Evolutionary conservation across 2,329 filamentous ascomycete genomes (phyloP), one percentile per base, ranked within the genome.

Genomic region (Cadophora malorum): DNA sequence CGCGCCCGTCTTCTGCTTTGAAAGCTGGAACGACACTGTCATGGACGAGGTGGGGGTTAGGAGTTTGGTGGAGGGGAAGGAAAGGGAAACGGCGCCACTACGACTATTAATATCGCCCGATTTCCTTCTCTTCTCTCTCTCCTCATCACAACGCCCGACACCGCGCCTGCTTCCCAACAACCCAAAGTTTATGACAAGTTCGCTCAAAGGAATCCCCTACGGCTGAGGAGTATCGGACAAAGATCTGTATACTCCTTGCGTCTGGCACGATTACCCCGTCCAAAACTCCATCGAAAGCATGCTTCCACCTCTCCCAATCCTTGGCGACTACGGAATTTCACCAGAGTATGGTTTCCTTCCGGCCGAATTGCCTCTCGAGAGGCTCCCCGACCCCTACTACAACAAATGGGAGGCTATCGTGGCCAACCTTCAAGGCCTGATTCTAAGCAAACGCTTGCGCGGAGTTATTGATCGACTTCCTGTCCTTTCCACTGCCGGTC

Each of bases 361-460:
- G 1, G 84, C 91, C 70, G 89, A 93, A 71, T 82, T 91, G 45
- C 96, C 96, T 52, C 84, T 98, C 71, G 89, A 92, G 70, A 83
- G 88, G 65, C 88, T 99, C 16, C 91, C 94, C 10, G 92, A 97
- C 77, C 87, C 91, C 2, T 98, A 97, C 83, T 99, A 98, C 81
- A 90, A 92, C 79, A 93, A 93, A 77, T 99, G 96, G 96, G 96
- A 99, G 81, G 88, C 91, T 56, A 86, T 97, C 61, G 88, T 91
- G 41, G 87, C 90, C 73, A 97, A 97, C 76, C 85, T 99, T 35
- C 96, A 97, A 81, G 89, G 90, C 14, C 83, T 98, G 68, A 89
- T 98, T 63, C 85, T 97, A 66, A 96, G 90, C 80, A 93, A 91
- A 79, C 90, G 94, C 69, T 84, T 99, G 71, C 90, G 93, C 56